Base-by-base conservation (phyloP, 345 rosid species). In the Citropsis articulata region DNA sequence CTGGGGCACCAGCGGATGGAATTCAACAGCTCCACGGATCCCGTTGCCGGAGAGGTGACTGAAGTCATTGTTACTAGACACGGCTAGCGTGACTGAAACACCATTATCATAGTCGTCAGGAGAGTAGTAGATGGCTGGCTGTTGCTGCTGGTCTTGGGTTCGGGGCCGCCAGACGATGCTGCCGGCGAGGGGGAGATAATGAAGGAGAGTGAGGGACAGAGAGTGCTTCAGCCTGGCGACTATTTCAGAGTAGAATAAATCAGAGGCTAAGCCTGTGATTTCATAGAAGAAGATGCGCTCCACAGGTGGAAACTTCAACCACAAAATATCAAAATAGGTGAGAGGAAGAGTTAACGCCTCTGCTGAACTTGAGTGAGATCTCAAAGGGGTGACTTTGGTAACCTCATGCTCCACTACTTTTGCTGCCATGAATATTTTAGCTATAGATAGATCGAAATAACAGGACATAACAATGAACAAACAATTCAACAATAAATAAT, bases 191-290 rank as follows among this genome's bases (percentile, higher is more conserved):
- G 84, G 88, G 36, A 81, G 85, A 24, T 73, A 84, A 66, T 81
- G 76, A 25, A 38, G 27, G 76, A 88, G 90, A 66, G 79, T 71
- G 27, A 72, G 65, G 24, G 91, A 84, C 40, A 86, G 81, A 16
- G 87, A 84, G 48, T 55, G 81, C 31, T 84, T 86, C 81, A 88
- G 86, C 12, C 73, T 88, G 0, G 86, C 85, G n/a, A 86, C 76
- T 66, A 81, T 71, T 21, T 60, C 79, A 3, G 85, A 85, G 84
- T 87, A 53, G 62, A 87, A 85, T 19, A 16, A 71, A n/a, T 69
- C 6, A 0, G 71, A 72, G 61, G 78, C 18, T 53, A 53, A 53
- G 57, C 22, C 57, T 1, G 19, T 18, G 57, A 18, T 18, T 53
- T 18, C 21, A 53, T 53, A 53, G 57, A 53, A 53, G 57, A 53